Percentiles rank a stretch among this genome's conserved stretches.
These are phyloP conservation scores for Phellopilus nigrolimitatus DNA, from an alignment of 1,284 basidiomycete species.

Conservation along the genomic window DNA sequence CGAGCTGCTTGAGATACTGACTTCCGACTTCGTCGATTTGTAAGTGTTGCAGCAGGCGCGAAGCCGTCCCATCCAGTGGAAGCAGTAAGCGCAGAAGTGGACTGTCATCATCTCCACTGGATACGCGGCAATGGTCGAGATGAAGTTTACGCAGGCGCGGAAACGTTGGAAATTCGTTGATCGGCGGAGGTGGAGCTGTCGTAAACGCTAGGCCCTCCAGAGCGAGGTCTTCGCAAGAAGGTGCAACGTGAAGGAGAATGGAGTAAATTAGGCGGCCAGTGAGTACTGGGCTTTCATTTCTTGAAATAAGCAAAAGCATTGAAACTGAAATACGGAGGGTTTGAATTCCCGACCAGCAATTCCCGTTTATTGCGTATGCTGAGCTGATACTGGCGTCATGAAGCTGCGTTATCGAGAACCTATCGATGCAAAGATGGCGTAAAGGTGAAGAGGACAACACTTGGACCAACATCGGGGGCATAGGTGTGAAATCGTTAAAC, in stretches of 20 bases:
- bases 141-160: not conserved
- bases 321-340: too few species aligned
- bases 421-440: too few species aligned
- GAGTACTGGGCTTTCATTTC: not conserved
- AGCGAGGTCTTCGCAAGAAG: not conserved
- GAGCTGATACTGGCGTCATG: too few species aligned
- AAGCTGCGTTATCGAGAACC: too few species aligned
- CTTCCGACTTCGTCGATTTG: not conserved
- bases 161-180: not conserved
- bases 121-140: not conserved
- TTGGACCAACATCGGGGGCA: too few species aligned
- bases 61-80: not conserved
- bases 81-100: not conserved
- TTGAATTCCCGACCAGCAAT: too few species aligned
- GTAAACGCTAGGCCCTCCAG: not conserved
- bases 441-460: too few species aligned
- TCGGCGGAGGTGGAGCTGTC: too few species aligned
- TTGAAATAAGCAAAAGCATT: not conserved
- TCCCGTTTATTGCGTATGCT: too few species aligned
- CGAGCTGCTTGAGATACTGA: not conserved
- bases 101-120: not conserved
- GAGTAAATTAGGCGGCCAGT: too few species aligned
- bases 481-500: too few species aligned
- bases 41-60: not conserved
- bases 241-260: not conserved